Evolutionary conservation across 306 rosid species (phyloP).

Genomic region (Vicia villosa): DNA sequence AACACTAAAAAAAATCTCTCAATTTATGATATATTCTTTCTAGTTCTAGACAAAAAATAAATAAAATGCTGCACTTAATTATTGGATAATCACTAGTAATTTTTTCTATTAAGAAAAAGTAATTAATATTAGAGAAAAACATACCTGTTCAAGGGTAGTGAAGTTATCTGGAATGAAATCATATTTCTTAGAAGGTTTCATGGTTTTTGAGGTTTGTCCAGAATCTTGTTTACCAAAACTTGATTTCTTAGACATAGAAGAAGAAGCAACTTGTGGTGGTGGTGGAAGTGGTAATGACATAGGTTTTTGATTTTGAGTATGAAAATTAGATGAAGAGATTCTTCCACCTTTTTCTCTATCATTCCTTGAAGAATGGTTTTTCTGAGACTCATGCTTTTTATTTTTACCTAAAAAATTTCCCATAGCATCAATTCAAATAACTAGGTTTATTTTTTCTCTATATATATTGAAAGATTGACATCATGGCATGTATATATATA

Average conservation of each 20-base stretch:
- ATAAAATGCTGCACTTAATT: too few species aligned
- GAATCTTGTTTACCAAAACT: not conserved
- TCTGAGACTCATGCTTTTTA: conserved; percentile 33
- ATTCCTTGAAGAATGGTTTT: not conserved
- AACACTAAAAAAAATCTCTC: too few species aligned
- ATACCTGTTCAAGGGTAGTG: conserved; percentile 66
- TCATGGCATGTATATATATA: not conserved
- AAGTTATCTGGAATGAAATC: conserved; percentile 61
- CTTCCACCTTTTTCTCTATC: conserved; percentile 18
- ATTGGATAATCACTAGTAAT: not conserved
- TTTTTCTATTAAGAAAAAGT: not conserved
- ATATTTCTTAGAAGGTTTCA: conserved; percentile 49
- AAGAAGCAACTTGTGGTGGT: not conserved
- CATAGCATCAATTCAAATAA: conserved; percentile 49
- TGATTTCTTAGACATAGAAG: not conserved
- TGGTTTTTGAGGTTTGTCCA: conserved; percentile 21
- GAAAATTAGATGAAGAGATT: conserved; percentile 11
- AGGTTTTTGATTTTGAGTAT: not conserved
- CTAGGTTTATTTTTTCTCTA: not conserved
- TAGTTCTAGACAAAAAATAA: too few species aligned
- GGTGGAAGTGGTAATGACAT: not conserved
- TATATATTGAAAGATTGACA: not conserved
- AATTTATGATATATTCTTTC: too few species aligned
- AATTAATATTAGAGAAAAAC: not conserved
- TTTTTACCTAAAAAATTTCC: conserved; percentile 40